phyloP scores from a whole-genome alignment of 495 filamentous ascomycete species.

The Lasiosphaeria ovina region DNA sequence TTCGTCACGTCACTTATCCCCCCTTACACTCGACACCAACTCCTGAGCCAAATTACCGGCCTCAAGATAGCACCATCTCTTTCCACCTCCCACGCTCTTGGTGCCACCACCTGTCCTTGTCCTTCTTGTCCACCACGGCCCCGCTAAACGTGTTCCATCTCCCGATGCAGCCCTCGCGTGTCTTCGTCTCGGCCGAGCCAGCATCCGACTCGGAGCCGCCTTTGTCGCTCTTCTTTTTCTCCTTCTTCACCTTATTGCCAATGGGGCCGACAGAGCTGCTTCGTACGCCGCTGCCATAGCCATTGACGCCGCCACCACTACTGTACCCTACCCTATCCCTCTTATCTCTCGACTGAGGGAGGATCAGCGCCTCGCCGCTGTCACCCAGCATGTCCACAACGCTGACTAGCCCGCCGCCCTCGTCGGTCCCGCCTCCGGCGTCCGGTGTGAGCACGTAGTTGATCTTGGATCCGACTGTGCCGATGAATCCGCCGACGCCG shows the following conservation, averaged over 20 bases:
- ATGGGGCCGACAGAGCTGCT: too few species aligned
- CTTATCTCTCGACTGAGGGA: constrained; percentile 10
- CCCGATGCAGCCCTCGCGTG: constrained; percentile 51
- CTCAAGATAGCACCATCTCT: constrained; percentile 33
- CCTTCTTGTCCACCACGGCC: constrained; percentile 43
- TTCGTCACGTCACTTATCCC: too few species aligned
- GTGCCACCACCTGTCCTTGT: constrained; percentile 49
- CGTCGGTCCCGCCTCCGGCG: constrained; percentile 49
- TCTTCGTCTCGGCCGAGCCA: constrained; percentile 24
- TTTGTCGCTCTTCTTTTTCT: constrained; percentile 16
- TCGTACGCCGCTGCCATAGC: too few species aligned
- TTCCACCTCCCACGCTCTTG: constrained; percentile 49
- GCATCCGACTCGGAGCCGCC: constrained; percentile 24
- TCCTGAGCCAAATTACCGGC: too few species aligned
- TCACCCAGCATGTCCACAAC: constrained; percentile 50
- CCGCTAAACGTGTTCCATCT: constrained; percentile 51
- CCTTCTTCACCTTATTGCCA: neutral
- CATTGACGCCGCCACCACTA: neutral
- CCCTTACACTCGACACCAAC: too few species aligned
- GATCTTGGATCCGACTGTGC: constrained; percentile 53
- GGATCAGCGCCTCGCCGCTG: constrained; percentile 40
- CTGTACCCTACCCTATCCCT: constrained; percentile 3
- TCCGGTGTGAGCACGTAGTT: constrained; percentile 60
- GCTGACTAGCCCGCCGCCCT: constrained; percentile 52
- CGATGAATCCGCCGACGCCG: constrained; percentile 57